Evolutionary conservation across 208 protist genomes (phyloP).

Genomic region (Acanthamoeba lenticulata): DNA sequence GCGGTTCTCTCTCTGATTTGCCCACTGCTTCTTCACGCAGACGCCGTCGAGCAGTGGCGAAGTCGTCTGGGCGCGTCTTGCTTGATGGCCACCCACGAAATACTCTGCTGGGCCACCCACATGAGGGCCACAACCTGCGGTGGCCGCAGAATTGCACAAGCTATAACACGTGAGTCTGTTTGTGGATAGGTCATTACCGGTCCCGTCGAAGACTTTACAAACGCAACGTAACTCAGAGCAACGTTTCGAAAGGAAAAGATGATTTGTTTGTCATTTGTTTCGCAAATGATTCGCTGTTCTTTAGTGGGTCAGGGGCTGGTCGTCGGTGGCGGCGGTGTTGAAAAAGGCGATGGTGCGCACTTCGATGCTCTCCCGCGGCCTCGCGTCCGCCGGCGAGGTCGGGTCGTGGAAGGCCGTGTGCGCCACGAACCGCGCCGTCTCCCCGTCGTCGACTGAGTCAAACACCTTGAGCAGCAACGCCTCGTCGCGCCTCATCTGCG

Average conservation of each 20-base stretch:
- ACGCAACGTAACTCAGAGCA: too few species aligned
- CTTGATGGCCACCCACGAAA: neutral
- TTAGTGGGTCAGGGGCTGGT: too few species aligned
- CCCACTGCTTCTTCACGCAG: too few species aligned
- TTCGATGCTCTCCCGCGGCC: neutral
- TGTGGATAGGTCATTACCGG: too few species aligned
- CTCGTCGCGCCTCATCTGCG: neutral
- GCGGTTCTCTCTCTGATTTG: too few species aligned
- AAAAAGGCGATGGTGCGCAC: neutral
- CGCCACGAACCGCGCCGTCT: neutral
- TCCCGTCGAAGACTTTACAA: too few species aligned
- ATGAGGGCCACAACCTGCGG: neutral
- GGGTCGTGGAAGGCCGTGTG: neutral
- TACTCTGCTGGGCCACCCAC: neutral
- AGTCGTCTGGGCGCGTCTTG: neutral
- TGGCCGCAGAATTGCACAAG: neutral
- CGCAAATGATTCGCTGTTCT: too few species aligned
- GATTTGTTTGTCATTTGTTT: too few species aligned
- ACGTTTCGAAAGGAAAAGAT: too few species aligned
- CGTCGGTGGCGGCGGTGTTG: too few species aligned
- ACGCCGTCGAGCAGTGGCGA: too few species aligned
- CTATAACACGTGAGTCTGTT: too few species aligned
- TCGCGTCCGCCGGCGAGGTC: neutral
- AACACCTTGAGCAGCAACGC: neutral
- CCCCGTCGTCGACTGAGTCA: neutral